A percentile compares a stretch with the other conserved stretches of the same genome.
Evolutionary conservation across 176 grass and related monocot species (phyloP).

Genomic region (Eragrostis nindensis): DNA sequence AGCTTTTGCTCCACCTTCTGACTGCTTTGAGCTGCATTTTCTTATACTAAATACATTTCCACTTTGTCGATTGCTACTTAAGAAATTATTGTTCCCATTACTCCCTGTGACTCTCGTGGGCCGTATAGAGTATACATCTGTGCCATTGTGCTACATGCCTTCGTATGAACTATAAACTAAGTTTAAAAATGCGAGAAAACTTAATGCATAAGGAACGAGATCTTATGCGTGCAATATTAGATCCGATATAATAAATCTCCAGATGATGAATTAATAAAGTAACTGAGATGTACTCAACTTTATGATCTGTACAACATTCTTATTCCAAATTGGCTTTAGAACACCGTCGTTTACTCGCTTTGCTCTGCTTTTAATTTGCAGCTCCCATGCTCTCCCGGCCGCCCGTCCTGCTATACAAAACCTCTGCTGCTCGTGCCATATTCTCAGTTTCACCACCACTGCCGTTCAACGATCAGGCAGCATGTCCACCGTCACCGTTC

Average conservation of each 20-base stretch:
- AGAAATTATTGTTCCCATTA: background rate
- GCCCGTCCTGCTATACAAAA: too few species aligned
- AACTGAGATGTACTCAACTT: background rate
- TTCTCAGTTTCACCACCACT: background rate
- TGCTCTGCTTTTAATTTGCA: too few species aligned
- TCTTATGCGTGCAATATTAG: too few species aligned
- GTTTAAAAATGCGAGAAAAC: background rate
- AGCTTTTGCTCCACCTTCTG: background rate
- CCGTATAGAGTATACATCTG: background rate
- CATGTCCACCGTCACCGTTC: slow-evolving; percentile 58
- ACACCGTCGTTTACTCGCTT: too few species aligned
- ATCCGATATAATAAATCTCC: too few species aligned
- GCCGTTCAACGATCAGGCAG: background rate
- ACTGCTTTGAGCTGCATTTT: background rate
- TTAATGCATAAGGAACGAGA: slow-evolving; percentile 42
- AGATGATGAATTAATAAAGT: background rate
- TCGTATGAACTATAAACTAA: background rate
- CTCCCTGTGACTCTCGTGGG: background rate
- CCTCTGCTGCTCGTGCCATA: background rate
- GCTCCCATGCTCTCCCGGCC: too few species aligned
- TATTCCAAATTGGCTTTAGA: too few species aligned
- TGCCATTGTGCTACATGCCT: background rate
- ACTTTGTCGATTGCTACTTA: background rate
- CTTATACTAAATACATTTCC: background rate
- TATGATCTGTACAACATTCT: background rate